phyloP scores from a whole-genome alignment of 2,329 filamentous ascomycete genomes.

The Colletotrichum kahawae region DNA sequence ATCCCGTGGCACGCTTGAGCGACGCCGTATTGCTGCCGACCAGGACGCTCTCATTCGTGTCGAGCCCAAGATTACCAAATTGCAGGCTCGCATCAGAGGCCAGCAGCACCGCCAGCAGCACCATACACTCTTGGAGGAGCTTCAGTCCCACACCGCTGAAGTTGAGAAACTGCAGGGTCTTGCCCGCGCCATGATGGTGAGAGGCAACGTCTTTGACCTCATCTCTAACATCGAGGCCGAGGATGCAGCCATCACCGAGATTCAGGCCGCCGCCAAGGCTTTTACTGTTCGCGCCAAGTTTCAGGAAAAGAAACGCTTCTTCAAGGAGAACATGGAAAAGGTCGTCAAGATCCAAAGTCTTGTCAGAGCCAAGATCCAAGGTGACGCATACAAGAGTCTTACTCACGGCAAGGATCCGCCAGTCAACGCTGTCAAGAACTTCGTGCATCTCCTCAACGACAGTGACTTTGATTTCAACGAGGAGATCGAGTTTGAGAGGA shows the following conservation, averaged over 20 bases:
- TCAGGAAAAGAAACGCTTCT: conserved; percentile 85
- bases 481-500: conserved; percentile 93
- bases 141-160: conserved; percentile 71
- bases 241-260: conserved; percentile 75
- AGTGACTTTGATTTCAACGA: conserved; percentile 99
- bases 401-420: conserved; percentile 97
- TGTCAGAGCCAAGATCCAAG: conserved; percentile 91
- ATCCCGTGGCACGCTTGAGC: conserved; percentile 66
- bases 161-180: conserved; percentile 77
- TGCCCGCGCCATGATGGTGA: conserved; percentile 78
- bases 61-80: conserved; percentile 57
- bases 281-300: conserved; percentile 77
- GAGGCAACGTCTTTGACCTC: conserved; percentile 74
- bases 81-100: conserved; percentile 75
- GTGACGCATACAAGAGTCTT: conserved; percentile 96
- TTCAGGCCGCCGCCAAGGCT: conserved; percentile 78
- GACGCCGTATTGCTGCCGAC: conserved; percentile 53
- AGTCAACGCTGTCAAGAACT: conserved; percentile 96
- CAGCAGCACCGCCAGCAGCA: conserved; percentile 66
- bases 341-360: conserved; percentile 99
- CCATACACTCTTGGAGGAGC: conserved; percentile 67
- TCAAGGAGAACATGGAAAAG: conserved; percentile 97
- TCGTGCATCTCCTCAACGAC: conserved; percentile 96
- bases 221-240: conserved; percentile 82
- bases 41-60: conserved; percentile 63